phyloP scores from a whole-genome alignment of 2,329 filamentous ascomycete genomes.

The Sarocladium kiliense region DNA sequence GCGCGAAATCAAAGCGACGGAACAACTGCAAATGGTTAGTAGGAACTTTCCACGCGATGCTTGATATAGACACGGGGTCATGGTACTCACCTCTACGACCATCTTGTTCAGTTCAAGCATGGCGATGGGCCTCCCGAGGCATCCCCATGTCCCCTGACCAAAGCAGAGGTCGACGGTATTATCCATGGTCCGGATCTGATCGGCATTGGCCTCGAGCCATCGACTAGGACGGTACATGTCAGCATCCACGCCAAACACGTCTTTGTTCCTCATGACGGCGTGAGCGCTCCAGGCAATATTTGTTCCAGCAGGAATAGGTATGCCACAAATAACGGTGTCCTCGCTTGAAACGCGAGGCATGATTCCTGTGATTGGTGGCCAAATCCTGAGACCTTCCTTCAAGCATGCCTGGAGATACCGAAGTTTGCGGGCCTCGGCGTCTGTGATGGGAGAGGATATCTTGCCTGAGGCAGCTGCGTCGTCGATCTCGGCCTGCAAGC shows the following conservation, averaged over 20 bases:
- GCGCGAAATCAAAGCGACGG: constrained; percentile 4
- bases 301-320: constrained; percentile 26
- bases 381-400: constrained; percentile 42
- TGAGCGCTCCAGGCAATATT: constrained; percentile 28
- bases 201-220: constrained; percentile 29
- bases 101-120: constrained; percentile 34
- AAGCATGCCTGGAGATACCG: constrained; percentile 46
- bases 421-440: constrained; percentile 32
- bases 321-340: constrained; percentile 17
- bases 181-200: constrained; percentile 28
- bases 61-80: no score
- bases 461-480: constrained; percentile 30
- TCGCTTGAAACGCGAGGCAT: constrained; percentile 14
- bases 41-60: background rate
- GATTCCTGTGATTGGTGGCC: constrained; percentile 35
- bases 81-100: constrained; percentile 35
- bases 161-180: constrained; percentile 32
- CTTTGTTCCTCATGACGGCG: constrained; percentile 26
- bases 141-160: constrained; percentile 32
- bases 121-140: constrained; percentile 32
- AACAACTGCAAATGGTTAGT: background rate
- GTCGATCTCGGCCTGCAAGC: constrained; percentile 45
- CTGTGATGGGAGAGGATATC: constrained; percentile 18
- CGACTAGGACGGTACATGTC: constrained; percentile 28
- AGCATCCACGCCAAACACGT: constrained; percentile 30